These are phyloP conservation scores for Agrocybe praecox DNA, from an alignment of 768 basidiomycete genomes.

Conservation along the genomic window DNA sequence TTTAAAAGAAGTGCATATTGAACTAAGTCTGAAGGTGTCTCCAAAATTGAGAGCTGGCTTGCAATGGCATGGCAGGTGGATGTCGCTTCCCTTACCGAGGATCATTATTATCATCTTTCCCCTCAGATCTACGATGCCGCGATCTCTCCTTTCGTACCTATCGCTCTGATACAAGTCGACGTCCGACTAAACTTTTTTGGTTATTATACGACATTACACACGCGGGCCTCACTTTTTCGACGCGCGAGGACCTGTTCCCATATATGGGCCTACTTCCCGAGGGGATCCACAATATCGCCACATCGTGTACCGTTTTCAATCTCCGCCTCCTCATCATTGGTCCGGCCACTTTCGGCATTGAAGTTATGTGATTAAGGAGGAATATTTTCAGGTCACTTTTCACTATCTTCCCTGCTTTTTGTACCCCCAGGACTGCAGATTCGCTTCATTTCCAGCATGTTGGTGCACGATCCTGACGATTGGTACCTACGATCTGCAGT, in stretches of 20 bases:
- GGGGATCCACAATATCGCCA: constrained; percentile 29
- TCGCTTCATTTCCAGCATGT: too few species aligned
- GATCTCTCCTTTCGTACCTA: constrained; percentile 17
- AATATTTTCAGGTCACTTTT: neutral
- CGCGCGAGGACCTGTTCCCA: constrained; percentile 6
- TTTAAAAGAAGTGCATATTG: constrained; percentile 21
- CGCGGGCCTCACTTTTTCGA: constrained; percentile 11
- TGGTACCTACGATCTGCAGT: too few species aligned
- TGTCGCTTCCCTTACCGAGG: constrained; percentile 33
- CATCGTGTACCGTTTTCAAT: constrained; percentile 18
- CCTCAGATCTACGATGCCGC: constrained; percentile 19
- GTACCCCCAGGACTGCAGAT: too few species aligned
- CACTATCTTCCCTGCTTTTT: neutral
- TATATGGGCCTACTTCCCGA: constrained; percentile 17
- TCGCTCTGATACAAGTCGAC: constrained; percentile 11
- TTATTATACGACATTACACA: constrained; percentile 9
- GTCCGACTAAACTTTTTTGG: constrained; percentile 13
- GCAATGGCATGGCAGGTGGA: constrained; percentile 26
- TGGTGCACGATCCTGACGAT: too few species aligned
- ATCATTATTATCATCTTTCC: constrained; percentile 34
- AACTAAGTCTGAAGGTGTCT: constrained; percentile 24
- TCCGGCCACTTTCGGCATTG: constrained; percentile 14
- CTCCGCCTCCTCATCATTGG: constrained; percentile 14
- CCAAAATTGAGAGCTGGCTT: constrained; percentile 24
- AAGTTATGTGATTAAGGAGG: neutral